Base-by-base conservation (phyloP, 192 early-diverging fungal genomes). In the Umbelopsis ramanniana region DNA sequence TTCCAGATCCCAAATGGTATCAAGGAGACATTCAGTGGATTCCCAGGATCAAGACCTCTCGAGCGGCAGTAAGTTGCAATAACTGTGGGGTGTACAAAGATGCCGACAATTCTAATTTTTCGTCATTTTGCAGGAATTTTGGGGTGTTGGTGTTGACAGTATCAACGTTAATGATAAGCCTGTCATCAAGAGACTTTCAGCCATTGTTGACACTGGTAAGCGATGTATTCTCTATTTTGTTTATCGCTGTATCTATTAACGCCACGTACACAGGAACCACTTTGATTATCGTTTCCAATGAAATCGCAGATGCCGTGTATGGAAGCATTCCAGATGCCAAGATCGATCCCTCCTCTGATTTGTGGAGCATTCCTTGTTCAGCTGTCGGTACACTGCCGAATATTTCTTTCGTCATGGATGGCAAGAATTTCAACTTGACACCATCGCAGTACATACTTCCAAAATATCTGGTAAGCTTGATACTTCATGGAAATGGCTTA, bases 121-220 rank as follows among this genome's bases (percentile, higher is more conserved):
- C 1, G 3, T 6, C 6, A 0, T 50, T 50, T 50, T 50, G 12
- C 57, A 63, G 57, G 29, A 63, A 14, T 63, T 37, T 63, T 63
- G 57, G 57, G 57, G 57, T 1, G 33, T 63, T 29, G 57, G 29
- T 37, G 57, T 63, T 37, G 33, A 63, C 6, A 19, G 29, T n/a
- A 7, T 63, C 33, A 37, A 63, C 11, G 33, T 37, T 37, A 33
- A 29, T 3, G 12, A 19, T 26, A 37, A 2, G 17, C 3, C 19
- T 22, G 29, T 63, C 15, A 35, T 63, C 12, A 19, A 29, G 35
- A 37, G 12, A 2, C 14, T 63, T 11, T 19, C 67, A n/a, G 72
- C 67, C 66, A 73, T 76, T 57, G 74, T 80, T 54, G 79, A 80
- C 67, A 80, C 79, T 3, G 57, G 57, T 17, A 37, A 63, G 57